phyloP scores from a whole-genome alignment of 139 green algal species.

The Haematococcus lacustris region DNA sequence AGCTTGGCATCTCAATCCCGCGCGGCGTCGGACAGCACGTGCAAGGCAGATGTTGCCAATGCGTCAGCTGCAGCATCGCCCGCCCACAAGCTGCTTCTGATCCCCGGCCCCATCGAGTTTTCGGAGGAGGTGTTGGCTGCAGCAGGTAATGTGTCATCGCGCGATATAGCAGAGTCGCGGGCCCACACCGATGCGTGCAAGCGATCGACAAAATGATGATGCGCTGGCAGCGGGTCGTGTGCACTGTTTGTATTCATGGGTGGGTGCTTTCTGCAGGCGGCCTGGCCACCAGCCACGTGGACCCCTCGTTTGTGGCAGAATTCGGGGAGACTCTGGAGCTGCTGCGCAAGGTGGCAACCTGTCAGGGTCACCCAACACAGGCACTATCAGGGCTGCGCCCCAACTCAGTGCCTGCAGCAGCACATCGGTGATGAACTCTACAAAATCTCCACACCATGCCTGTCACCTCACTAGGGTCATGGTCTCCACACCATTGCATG shows the following conservation, averaged over 20 bases:
- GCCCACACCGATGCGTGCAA: too few relatives aligned
- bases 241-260: neutral
- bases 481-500: neutral
- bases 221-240: neutral
- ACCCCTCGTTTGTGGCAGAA: constrained; percentile 6
- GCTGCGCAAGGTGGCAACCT: constrained; percentile 14
- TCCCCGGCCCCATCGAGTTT: constrained; percentile 8
- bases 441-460: neutral
- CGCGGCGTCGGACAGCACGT: too few relatives aligned
- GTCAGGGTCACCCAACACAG: neutral
- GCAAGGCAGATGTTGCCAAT: too few relatives aligned
- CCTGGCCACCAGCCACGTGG: constrained; percentile 12
- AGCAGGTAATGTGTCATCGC: too few relatives aligned
- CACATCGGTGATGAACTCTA: neutral
- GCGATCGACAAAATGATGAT: too few relatives aligned
- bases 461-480: neutral
- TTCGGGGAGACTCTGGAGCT: constrained; percentile 20
- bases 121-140: constrained; percentile 4
- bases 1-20: too few relatives aligned
- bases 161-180: too few relatives aligned
- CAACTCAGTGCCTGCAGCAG: neutral
- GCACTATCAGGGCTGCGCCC: neutral
- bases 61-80: too few relatives aligned
- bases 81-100: constrained; percentile 12
- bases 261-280: constrained; percentile 4